phyloP scores from a whole-genome alignment of 1,139 yeast species.

The Suhomyces coccinellae region DNA sequence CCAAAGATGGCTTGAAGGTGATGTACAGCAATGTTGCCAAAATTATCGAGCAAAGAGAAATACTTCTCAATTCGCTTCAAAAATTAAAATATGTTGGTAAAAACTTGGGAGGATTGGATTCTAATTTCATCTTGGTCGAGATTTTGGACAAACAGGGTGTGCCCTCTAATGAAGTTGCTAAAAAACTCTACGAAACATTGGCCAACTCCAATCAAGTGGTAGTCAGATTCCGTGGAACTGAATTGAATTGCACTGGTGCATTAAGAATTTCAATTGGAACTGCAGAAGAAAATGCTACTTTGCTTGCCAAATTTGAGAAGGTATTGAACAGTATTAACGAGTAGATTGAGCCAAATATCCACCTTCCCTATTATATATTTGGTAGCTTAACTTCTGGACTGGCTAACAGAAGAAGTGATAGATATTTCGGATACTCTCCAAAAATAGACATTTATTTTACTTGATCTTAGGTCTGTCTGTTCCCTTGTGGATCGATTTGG shows the following conservation, averaged over 20 bases:
- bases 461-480: too few relatives aligned
- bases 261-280: slow-evolving; percentile 89
- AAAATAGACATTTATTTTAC: too few relatives aligned
- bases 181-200: slow-evolving; percentile 59
- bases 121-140: slow-evolving; percentile 80
- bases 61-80: slow-evolving; percentile 54
- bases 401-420: too few relatives aligned
- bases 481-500: too few relatives aligned
- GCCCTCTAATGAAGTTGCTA: slow-evolving; percentile 73
- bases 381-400: too few relatives aligned
- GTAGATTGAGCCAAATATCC: background rate
- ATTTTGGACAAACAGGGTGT: slow-evolving; percentile 59
- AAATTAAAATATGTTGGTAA: slow-evolving; percentile 63
- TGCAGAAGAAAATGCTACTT: slow-evolving; percentile 59
- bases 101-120: slow-evolving; percentile 82
- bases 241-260: slow-evolving; percentile 85
- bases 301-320: slow-evolving; percentile 52
- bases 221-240: slow-evolving; percentile 87
- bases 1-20: slow-evolving; percentile 49
- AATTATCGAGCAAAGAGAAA: slow-evolving; percentile 55
- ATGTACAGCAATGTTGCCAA: slow-evolving; percentile 58
- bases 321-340: slow-evolving; percentile 19
- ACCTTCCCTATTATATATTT: background rate
- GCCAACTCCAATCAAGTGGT: slow-evolving; percentile 79
- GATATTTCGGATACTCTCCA: too few relatives aligned